These are phyloP conservation scores for Zygoascus flipseniorum DNA, from an alignment of 805 yeast genomes.

Conservation along the genomic window DNA sequence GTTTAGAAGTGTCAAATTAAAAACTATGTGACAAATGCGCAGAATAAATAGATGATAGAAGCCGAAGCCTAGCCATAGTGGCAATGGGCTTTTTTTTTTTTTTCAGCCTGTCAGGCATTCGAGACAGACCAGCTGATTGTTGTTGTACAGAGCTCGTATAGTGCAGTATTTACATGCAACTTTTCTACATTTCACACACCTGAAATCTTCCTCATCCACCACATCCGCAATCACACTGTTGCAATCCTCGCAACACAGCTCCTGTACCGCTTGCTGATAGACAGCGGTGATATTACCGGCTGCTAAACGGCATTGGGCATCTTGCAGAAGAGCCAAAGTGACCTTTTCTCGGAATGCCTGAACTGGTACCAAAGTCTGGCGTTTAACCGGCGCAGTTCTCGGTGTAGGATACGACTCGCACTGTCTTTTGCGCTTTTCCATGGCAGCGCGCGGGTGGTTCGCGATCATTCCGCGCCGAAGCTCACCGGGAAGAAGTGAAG, in stretches of 20 bases:
- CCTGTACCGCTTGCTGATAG: not conserved
- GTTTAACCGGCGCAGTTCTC: not conserved
- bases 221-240: constrained; percentile 4
- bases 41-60: no score
- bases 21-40: no score
- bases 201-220: constrained; percentile 4
- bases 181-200: constrained; percentile 11
- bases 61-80: no score
- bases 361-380: not conserved
- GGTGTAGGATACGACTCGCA: not conserved
- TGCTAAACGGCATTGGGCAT: not conserved
- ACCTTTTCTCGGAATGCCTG: not conserved
- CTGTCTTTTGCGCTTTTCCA: not conserved
- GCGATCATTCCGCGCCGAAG: not conserved
- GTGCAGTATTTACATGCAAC: constrained; percentile 17
- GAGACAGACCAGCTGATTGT: constrained; percentile 12
- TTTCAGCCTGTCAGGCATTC: constrained; percentile 8
- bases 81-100: no score
- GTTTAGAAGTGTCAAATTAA: no score
- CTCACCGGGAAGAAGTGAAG: not conserved
- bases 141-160: constrained; percentile 8
- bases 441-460: not conserved
- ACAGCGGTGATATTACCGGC: no score
- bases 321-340: not conserved
- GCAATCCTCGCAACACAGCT: constrained; percentile 14